These are phyloP conservation scores for Acmispon strigosus DNA, from an alignment of 306 rosid species.

Conservation along the genomic window DNA sequence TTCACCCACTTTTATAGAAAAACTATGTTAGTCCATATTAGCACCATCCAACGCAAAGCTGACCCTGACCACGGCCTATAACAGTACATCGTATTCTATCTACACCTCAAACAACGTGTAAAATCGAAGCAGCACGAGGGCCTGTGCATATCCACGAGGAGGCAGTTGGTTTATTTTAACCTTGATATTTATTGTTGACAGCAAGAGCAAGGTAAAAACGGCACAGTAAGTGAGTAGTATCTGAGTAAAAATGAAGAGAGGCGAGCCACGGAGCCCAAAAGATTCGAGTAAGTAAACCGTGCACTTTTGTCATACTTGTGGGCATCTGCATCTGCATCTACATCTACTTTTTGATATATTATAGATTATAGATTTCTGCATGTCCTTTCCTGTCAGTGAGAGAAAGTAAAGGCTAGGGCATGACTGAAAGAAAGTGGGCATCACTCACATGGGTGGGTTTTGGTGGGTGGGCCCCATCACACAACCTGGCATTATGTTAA, in stretches of 20 bases:
- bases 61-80: no score
- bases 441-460: conserved; percentile 43
- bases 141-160: conserved; percentile 12
- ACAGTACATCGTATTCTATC: background rate
- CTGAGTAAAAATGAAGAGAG: no score
- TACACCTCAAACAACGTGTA: conserved; percentile 19
- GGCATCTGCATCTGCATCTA: conserved; percentile 29
- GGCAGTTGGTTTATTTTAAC: background rate
- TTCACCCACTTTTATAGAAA: no score
- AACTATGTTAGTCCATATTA: no score
- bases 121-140: no score
- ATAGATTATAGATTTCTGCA: conserved; percentile 13
- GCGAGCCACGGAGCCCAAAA: conserved; percentile 34
- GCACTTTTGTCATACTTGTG: conserved; percentile 72
- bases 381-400: conserved; percentile 32
- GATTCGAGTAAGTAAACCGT: conserved; percentile 39
- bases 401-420: conserved; percentile 16
- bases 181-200: no score
- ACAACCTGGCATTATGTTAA: conserved; percentile 50
- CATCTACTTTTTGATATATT: conserved; percentile 3
- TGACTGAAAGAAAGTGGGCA: background rate
- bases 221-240: no score
- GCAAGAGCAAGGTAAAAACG: no score
- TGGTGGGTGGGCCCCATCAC: conserved; percentile 25
- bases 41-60: no score